phyloP scores from a whole-genome alignment of 768 basidiomycete genomes.

The Boletales sp. region DNA sequence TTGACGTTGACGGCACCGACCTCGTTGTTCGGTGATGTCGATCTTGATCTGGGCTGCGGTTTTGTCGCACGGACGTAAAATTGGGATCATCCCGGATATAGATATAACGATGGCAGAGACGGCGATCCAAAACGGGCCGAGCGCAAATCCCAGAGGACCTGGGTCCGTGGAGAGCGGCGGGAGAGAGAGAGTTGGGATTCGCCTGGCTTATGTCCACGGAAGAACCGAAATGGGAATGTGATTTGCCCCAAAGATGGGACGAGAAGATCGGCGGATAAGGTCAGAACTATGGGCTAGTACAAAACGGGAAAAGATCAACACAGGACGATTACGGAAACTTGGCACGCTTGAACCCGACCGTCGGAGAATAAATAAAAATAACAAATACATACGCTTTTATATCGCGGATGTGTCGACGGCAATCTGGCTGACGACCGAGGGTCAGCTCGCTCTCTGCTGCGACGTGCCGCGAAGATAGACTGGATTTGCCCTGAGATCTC shows the following conservation, averaged over 20 bases:
- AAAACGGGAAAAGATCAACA: slow-evolving; percentile 32
- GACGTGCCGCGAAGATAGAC: slow-evolving; percentile 13
- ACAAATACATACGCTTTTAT: no score
- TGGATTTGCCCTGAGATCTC: slow-evolving; percentile 26
- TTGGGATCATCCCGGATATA: slow-evolving; percentile 9
- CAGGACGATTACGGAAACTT: slow-evolving; percentile 17
- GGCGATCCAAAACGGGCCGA: slow-evolving; percentile 23
- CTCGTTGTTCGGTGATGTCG: slow-evolving; percentile 32
- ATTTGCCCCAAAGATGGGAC: slow-evolving; percentile 26
- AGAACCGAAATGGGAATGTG: slow-evolving; percentile 19
- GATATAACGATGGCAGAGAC: slow-evolving; percentile 4
- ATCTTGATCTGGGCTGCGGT: slow-evolving; percentile 53
- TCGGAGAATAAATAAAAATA: neutral
- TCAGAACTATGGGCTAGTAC: slow-evolving; percentile 17
- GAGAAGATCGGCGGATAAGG: slow-evolving; percentile 37
- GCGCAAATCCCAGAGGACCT: slow-evolving; percentile 17
- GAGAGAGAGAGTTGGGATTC: slow-evolving; percentile 13
- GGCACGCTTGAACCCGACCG: slow-evolving; percentile 6
- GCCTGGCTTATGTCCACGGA: slow-evolving; percentile 30
- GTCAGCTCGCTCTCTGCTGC: no score
- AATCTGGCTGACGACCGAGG: no score
- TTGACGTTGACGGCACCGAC: no score
- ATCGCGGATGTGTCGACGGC: no score
- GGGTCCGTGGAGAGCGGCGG: slow-evolving; percentile 22
- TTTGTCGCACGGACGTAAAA: slow-evolving; percentile 43